These are phyloP conservation scores for Aspergillus aculeatus DNA, from an alignment of 2,329 filamentous ascomycete genomes.

Conservation along the genomic window DNA sequence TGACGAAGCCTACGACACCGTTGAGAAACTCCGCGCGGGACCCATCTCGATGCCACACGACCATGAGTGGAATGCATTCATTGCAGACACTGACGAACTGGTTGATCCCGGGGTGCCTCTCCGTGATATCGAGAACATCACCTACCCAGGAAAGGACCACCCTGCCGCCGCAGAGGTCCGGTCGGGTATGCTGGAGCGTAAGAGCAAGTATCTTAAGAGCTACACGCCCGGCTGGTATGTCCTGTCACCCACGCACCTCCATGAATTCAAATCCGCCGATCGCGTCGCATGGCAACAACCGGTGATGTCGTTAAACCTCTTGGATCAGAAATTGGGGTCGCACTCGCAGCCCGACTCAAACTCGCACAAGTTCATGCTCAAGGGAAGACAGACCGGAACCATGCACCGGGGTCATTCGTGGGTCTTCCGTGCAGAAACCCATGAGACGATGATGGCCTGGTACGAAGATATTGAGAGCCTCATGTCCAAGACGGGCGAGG, in stretches of 20 bases:
- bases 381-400: conserved; percentile 86
- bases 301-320: conserved; percentile 92
- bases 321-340: conserved; percentile 91
- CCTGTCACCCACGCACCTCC: conserved; percentile 90
- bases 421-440: conserved; percentile 66
- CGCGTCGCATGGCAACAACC: conserved; percentile 77
- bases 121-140: conserved; percentile 75
- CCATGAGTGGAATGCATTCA: conserved; percentile 82
- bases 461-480: conserved; percentile 89
- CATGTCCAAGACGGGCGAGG: conserved; percentile 84
- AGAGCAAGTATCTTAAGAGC: conserved; percentile 98
- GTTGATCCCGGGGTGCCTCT: conserved; percentile 80
- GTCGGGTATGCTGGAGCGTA: conserved; percentile 88
- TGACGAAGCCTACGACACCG: conserved; percentile 72
- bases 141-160: conserved; percentile 88
- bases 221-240: conserved; percentile 98
- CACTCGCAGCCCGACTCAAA: conserved; percentile 79
- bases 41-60: conserved; percentile 94
- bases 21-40: conserved; percentile 78
- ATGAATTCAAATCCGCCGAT: conserved; percentile 99
- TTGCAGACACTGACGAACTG: conserved; percentile 78
- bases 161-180: conserved; percentile 80
- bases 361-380: conserved; percentile 97
- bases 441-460: conserved; percentile 97
- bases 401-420: conserved; percentile 79